Evolutionary conservation across 345 rosid species (phyloP).

Genomic region (Aquilaria malaccensis): DNA sequence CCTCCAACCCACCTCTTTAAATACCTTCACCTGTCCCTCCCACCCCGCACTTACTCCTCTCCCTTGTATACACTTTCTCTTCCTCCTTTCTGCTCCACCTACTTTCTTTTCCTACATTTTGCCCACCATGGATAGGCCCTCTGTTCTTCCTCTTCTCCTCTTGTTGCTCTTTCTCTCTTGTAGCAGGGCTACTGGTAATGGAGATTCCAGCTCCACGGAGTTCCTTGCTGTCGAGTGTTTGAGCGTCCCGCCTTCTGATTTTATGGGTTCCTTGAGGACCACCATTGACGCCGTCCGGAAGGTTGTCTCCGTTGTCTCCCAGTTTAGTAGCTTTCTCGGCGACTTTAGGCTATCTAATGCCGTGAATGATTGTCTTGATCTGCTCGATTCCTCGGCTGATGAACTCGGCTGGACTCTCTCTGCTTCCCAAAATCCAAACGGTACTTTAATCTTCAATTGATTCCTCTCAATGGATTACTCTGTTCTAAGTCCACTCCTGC

Average conservation of each 20-base stretch:
- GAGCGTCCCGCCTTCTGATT: conserved; percentile 33
- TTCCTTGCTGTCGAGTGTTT: conserved; percentile 23
- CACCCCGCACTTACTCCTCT: not conserved
- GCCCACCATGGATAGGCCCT: not conserved
- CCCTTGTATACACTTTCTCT: not conserved
- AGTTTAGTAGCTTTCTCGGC: conserved; percentile 26
- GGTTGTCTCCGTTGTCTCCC: conserved; percentile 27
- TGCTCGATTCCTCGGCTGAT: conserved; percentile 56
- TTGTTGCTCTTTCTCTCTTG: not conserved
- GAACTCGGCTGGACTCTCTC: conserved; percentile 50
- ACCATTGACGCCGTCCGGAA: conserved; percentile 28
- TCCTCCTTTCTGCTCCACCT: conserved; percentile 4
- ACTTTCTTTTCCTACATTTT: not conserved
- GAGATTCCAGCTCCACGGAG: conserved; percentile 3
- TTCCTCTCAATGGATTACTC: not conserved
- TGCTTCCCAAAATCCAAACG: conserved; percentile 47
- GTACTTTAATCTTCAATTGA: conserved; percentile 14
- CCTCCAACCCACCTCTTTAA: conserved; percentile 5
- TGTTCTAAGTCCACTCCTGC: not conserved
- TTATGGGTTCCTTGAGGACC: conserved; percentile 31
- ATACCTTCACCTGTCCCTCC: conserved; percentile 11
- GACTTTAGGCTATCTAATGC: conserved; percentile 41
- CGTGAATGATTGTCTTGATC: conserved; percentile 55
- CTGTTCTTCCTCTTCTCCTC: not conserved
- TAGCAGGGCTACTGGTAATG: not conserved